Evolutionary conservation across 768 basidiomycete species (phyloP), one percentile per base, ranked within the genome.

Genomic region (Strobilomyces echinocephalus): DNA sequence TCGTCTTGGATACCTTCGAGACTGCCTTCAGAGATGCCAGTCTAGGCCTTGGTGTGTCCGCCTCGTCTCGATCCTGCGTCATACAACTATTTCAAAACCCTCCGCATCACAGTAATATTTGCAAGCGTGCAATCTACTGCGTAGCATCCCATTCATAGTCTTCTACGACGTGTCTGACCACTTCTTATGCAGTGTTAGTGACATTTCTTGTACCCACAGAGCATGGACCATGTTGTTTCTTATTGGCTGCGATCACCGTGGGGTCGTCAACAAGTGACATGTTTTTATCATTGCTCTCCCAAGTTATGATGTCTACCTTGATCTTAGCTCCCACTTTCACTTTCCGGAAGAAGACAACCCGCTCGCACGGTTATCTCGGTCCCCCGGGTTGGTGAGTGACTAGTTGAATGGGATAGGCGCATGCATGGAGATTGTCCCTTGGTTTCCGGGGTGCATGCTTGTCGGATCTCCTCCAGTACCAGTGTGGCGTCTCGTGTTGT

Each of bases 281-380:
- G 81, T 9, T 78, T 95, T 5, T 97, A 97, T 63, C 94, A 0
- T 97, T 95, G 84, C 18, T 81, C 85, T 41, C 74, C 63, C 87
- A 33, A 77, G 85, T 60, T 78, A 76, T 52, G 83, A 83, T 45
- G 82, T 83, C 50, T 72, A 80, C 52, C 83, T 94, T 50, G 82
- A 88, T 3, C 70, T 95, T 21, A 93, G 95, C 14, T 91, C 90
- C 4, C 93, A 95, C 71, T 90, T 88, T 58, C 94, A n/a, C n/a
- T n/a, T n/a, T n/a, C n/a, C 94, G 1, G 95, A 95, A 63, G 77
- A 79, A 35, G 77, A 92, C 69, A 90, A 93, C 63, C 94, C 94
- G 12, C 75, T 97, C 36, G 84, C 90, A 3, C 79, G 94, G 35
- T 70, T 89, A 44, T 82, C 84, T 26, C 74, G 92, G 91, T 31